phyloP scores from a whole-genome alignment of 768 basidiomycete species.

The Clitopilus passeckerianus region DNA sequence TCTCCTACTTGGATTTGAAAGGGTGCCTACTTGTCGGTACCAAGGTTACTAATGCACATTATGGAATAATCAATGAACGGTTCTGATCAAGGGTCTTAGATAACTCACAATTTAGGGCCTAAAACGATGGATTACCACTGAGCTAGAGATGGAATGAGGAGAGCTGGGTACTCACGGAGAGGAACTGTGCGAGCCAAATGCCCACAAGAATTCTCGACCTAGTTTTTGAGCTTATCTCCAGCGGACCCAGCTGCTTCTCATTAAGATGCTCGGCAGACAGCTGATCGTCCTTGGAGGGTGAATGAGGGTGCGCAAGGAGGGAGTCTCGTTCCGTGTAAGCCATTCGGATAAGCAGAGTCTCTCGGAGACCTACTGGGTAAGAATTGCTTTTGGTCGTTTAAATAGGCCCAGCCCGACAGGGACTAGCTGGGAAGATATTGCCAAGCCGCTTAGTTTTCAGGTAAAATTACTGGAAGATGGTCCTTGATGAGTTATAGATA shows the following conservation, averaged over 20 bases:
- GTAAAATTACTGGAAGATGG: not conserved
- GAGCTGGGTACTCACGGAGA: slow-evolving; percentile 49
- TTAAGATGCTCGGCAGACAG: not conserved
- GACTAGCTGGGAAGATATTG: not conserved
- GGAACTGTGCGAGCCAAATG: slow-evolving; percentile 67
- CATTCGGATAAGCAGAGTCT: no score
- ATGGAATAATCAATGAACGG: slow-evolving; percentile 2
- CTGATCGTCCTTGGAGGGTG: not conserved
- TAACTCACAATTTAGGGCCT: slow-evolving; percentile 29
- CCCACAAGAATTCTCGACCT: slow-evolving; percentile 63
- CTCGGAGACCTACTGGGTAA: not conserved
- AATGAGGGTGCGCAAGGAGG: slow-evolving; percentile 3
- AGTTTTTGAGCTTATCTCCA: slow-evolving; percentile 52
- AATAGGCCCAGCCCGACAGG: not conserved
- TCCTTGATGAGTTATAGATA: not conserved
- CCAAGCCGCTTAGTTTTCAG: not conserved
- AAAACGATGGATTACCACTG: not conserved
- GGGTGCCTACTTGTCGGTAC: slow-evolving; percentile 64
- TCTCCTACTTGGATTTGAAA: no score
- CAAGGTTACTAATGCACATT: slow-evolving; percentile 47
- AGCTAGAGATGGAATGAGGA: not conserved
- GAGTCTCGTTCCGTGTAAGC: slow-evolving; percentile 10
- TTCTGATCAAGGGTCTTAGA: not conserved
- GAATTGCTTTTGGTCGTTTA: not conserved
- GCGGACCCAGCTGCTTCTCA: slow-evolving; percentile 35